phyloP scores from a whole-genome alignment of 805 yeast genomes.

The Lachancea waltii region DNA sequence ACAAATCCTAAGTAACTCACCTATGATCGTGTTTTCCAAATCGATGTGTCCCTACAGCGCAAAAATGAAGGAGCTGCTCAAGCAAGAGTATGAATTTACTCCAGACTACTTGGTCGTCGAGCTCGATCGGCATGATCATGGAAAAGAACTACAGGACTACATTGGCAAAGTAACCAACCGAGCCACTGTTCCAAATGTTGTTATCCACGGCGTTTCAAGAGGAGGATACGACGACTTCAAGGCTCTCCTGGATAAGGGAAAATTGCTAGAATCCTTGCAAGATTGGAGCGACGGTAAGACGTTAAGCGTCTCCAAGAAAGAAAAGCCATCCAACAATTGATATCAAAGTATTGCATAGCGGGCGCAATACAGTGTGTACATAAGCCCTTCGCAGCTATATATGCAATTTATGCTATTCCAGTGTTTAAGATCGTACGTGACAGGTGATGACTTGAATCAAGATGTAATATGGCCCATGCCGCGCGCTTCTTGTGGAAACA shows the following conservation, averaged over 20 bases:
- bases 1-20: constrained; percentile 52
- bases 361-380: background rate
- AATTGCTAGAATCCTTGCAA: constrained; percentile 44
- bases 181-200: constrained; percentile 83
- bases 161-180: constrained; percentile 67
- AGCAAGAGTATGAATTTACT: constrained; percentile 51
- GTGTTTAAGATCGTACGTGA: background rate
- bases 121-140: constrained; percentile 73
- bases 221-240: constrained; percentile 88
- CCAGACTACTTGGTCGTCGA: constrained; percentile 77
- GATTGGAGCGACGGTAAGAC: constrained; percentile 25
- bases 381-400: background rate
- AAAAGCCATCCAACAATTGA: constrained; percentile 9
- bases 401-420: background rate
- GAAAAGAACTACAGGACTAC: constrained; percentile 66
- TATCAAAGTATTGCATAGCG: too few species aligned
- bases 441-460: too few species aligned
- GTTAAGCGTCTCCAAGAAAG: constrained; percentile 14
- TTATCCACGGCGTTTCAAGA: constrained; percentile 63
- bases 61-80: constrained; percentile 58
- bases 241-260: constrained; percentile 50
- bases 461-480: too few species aligned
- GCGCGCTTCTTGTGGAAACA: too few species aligned
- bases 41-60: constrained; percentile 70
- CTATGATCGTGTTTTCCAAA: constrained; percentile 55